Evolutionary conservation across 345 rosid genomes (phyloP).

Genomic region (Murraya koenigii): DNA sequence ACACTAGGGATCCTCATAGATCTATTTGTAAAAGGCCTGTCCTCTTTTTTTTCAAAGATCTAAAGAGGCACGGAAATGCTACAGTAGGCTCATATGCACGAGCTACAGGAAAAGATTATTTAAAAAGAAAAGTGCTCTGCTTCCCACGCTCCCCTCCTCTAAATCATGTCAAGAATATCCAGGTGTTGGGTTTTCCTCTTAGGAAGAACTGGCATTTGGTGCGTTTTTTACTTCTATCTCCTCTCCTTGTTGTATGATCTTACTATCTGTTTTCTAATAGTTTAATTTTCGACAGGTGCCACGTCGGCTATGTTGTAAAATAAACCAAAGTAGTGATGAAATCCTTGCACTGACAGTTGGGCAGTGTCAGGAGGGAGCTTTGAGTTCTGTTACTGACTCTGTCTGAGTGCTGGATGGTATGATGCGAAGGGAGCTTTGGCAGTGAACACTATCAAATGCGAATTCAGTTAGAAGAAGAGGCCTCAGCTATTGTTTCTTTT

Average conservation of each 20-base stretch:
- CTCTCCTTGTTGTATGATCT: background rate
- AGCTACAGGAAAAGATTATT: slow-evolving; percentile 48
- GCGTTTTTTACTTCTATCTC: slow-evolving; percentile 19
- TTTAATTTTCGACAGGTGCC: slow-evolving; percentile 50
- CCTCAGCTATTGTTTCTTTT: slow-evolving; percentile 25
- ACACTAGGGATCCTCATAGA: slow-evolving; percentile 55
- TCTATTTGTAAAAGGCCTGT: slow-evolving; percentile 59
- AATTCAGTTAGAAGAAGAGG: slow-evolving; percentile 28
- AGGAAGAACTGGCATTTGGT: slow-evolving; percentile 83
- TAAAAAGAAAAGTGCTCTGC: slow-evolving; percentile 72
- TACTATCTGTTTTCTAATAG: background rate
- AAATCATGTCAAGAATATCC: slow-evolving; percentile 51
- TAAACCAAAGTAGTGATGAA: slow-evolving; percentile 43
- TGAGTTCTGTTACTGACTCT: slow-evolving; percentile 45
- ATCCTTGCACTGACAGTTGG: slow-evolving; percentile 60
- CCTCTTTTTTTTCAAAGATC: slow-evolving; percentile 54
- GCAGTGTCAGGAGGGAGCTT: slow-evolving; percentile 58
- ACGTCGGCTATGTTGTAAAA: slow-evolving; percentile 72
- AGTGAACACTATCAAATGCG: slow-evolving; percentile 11
- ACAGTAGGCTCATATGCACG: slow-evolving; percentile 57
- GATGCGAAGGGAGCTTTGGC: slow-evolving; percentile 16
- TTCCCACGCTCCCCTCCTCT: slow-evolving; percentile 63
- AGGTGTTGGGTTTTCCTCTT: slow-evolving; percentile 54
- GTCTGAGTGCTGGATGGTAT: slow-evolving; percentile 29
- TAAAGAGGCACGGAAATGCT: slow-evolving; percentile 40